These are phyloP conservation scores for Pichia sp. DNA, from an alignment of 1,139 yeast genomes.

Conservation along the genomic window DNA sequence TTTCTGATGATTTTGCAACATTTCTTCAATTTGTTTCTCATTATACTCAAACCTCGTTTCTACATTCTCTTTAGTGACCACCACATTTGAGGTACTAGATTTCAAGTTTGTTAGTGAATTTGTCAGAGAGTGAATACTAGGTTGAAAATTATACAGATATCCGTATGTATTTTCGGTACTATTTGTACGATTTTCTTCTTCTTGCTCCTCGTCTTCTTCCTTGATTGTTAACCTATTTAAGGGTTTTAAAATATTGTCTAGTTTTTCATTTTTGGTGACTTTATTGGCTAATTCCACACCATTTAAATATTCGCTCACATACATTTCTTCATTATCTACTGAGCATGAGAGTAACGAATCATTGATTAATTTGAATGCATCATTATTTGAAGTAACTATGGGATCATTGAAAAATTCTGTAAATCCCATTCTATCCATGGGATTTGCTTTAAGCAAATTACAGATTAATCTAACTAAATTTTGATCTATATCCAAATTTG, in stretches of 20 bases:
- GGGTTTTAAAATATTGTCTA: neutral
- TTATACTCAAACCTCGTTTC: constrained; percentile 31
- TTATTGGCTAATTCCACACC: constrained; percentile 5
- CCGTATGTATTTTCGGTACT: too few species aligned
- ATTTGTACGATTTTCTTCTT: neutral
- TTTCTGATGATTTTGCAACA: constrained; percentile 1
- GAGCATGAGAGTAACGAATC: constrained; percentile 55
- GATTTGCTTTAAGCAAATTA: constrained; percentile 70
- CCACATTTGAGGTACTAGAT: constrained; percentile 2
- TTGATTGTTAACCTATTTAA: constrained; percentile 14
- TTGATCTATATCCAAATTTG: constrained; percentile 49
- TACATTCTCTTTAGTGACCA: constrained; percentile 2
- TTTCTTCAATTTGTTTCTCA: constrained; percentile 2
- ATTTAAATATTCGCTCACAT: constrained; percentile 68
- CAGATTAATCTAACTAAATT: constrained; percentile 63
- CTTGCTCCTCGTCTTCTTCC: constrained; percentile 11
- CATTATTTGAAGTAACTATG: constrained; percentile 34
- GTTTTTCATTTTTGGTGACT: constrained; percentile 3
- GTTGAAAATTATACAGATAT: too few species aligned
- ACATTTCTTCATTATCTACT: constrained; percentile 66
- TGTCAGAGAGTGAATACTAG: neutral
- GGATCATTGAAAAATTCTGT: constrained; percentile 74
- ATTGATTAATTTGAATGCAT: constrained; percentile 34
- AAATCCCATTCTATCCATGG: constrained; percentile 82
- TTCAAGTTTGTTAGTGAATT: constrained; percentile 1